Conservation (phyloP, 257 asterid genomes). For the Gardenia jasminoides region DNA sequence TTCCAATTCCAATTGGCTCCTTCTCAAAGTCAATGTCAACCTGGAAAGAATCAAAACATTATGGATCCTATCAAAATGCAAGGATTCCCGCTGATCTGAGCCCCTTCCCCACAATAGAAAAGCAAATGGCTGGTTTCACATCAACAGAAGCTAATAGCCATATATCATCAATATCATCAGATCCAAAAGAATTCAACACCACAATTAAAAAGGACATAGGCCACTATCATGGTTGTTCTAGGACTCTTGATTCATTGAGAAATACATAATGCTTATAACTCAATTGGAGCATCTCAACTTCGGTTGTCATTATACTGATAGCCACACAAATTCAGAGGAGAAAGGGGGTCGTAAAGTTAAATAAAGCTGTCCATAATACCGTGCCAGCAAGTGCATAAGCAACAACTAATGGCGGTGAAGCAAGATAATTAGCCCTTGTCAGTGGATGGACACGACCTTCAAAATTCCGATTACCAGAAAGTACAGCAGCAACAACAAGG, state of each 20-base stretch:
- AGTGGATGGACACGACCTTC: conserved; percentile 95
- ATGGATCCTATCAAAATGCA: neutral
- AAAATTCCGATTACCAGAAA: conserved; percentile 88
- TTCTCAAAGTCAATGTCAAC: conserved; percentile 88
- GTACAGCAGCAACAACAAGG: conserved; percentile 87
- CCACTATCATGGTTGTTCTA: neutral
- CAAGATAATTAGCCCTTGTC: conserved; percentile 91
- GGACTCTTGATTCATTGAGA: neutral
- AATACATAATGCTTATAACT: neutral
- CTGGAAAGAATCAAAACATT: conserved; percentile 29
- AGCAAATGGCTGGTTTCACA: neutral
- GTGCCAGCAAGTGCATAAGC: conserved; percentile 97
- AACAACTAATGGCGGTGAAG: conserved; percentile 84
- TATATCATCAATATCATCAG: neutral
- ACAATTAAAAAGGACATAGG: neutral
- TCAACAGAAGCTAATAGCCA: neutral
- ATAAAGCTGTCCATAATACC: conserved; percentile 38
- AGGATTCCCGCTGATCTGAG: neutral
- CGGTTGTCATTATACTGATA: neutral
- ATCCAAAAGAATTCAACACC: neutral
- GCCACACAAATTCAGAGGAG: neutral
- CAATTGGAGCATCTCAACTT: neutral
- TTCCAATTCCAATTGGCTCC: conserved; percentile 88
- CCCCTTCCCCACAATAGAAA: neutral
- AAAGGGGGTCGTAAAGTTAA: neutral